A percentile compares a stretch with the other conserved stretches of the same genome.
Evolutionary conservation across 2,329 filamentous ascomycete species (phyloP).

Genomic region (Cordyceps javanica): DNA sequence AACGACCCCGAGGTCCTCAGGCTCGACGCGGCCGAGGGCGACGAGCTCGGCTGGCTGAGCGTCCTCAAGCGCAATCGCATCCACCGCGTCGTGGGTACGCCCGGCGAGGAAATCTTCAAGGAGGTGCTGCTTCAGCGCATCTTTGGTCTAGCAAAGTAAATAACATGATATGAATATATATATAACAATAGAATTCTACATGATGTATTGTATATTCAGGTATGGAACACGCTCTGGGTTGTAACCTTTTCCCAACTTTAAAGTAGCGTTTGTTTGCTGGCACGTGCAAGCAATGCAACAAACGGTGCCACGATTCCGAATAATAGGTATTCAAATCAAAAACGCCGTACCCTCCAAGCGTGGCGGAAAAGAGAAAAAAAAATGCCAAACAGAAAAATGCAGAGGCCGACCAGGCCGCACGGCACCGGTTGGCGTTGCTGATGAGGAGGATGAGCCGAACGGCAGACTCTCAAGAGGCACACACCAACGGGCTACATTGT

Average conservation of each 20-base stretch:
- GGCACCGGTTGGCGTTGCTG: background rate
- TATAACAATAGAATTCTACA: background rate
- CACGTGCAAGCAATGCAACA: background rate
- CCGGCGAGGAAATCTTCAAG: slow-evolving; percentile 62
- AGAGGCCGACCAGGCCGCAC: no score
- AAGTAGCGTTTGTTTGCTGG: background rate
- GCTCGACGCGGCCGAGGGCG: slow-evolving; percentile 55
- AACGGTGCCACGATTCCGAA: background rate
- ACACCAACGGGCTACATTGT: no score
- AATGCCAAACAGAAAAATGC: background rate
- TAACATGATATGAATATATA: slow-evolving; percentile 20
- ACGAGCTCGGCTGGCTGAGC: slow-evolving; percentile 72
- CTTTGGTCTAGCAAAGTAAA: slow-evolving; percentile 37
- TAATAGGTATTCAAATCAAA: background rate
- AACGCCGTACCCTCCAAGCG: slow-evolving; percentile 2
- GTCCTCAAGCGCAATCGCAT: slow-evolving; percentile 70
- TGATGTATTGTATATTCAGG: background rate
- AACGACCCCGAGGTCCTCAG: slow-evolving; percentile 34
- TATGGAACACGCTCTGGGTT: background rate
- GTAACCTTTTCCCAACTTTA: background rate
- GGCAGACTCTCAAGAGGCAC: background rate
- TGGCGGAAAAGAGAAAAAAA: background rate
- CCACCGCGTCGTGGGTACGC: slow-evolving; percentile 63
- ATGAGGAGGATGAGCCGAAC: background rate
- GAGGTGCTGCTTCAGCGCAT: slow-evolving; percentile 58